A percentile compares a stretch with the other conserved stretches of the same genome.
Conservation (phyloP, 805 yeast species). For the Candida peoriensis region DNA sequence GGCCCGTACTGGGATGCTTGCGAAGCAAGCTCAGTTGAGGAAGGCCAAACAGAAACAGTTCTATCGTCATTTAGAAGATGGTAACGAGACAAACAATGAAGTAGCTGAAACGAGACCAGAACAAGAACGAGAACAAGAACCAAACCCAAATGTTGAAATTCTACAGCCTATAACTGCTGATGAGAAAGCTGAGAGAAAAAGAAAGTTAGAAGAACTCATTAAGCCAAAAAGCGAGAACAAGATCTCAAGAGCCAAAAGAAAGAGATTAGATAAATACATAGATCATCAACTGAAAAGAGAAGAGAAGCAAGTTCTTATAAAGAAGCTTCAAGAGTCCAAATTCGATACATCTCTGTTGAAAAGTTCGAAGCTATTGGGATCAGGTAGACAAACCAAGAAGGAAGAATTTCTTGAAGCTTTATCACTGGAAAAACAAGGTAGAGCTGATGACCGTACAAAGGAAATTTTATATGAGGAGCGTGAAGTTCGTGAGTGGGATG, state of each 20-base stretch:
- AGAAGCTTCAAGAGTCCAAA: slow-evolving; percentile 56
- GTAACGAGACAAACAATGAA: slow-evolving; percentile 23
- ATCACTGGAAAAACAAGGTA: slow-evolving; percentile 65
- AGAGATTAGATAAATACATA: slow-evolving; percentile 85
- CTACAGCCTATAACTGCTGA: slow-evolving; percentile 57
- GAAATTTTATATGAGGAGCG: slow-evolving; percentile 68
- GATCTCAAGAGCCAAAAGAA: slow-evolving; percentile 63
- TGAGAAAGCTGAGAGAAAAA: slow-evolving; percentile 60
- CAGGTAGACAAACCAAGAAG: slow-evolving; percentile 59
- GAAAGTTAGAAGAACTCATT: slow-evolving; percentile 56
- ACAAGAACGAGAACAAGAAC: slow-evolving; percentile 16
- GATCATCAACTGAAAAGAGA: slow-evolving; percentile 87
- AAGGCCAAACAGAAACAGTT: slow-evolving; percentile 68
- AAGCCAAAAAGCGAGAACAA: slow-evolving; percentile 61
- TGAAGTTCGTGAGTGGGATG: slow-evolving; percentile 58
- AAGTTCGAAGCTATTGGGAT: slow-evolving; percentile 75
- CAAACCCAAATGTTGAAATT: slow-evolving; percentile 56
- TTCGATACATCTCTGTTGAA: slow-evolving; percentile 68
- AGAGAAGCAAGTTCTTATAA: slow-evolving; percentile 73
- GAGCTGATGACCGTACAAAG: slow-evolving; percentile 55
- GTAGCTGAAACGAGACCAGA: slow-evolving; percentile 12
- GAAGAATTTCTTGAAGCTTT: slow-evolving; percentile 75
- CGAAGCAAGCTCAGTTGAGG: slow-evolving; percentile 68
- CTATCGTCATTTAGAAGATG: slow-evolving; percentile 42
- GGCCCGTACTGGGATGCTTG: slow-evolving; percentile 80